phyloP scores from a whole-genome alignment of 2,329 filamentous ascomycete species.

The Aplosporella prunicola region DNA sequence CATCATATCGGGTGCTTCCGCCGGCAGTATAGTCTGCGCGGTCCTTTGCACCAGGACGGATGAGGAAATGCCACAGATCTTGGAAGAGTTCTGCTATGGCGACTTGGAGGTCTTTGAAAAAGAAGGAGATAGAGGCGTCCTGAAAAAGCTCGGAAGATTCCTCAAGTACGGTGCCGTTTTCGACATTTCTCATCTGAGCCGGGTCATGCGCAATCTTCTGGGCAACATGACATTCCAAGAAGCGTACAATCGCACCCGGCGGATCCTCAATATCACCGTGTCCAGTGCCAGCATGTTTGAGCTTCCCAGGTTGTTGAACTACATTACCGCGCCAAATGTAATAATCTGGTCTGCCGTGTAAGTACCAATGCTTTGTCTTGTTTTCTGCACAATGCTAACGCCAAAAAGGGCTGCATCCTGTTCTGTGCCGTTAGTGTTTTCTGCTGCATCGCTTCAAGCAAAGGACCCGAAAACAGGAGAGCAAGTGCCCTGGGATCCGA shows the following conservation, averaged over 20 bases:
- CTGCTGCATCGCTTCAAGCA: constrained; percentile 65
- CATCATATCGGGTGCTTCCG: constrained; percentile 80
- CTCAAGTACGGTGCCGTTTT: constrained; percentile 77
- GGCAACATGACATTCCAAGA: constrained; percentile 93
- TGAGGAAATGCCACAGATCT: constrained; percentile 61
- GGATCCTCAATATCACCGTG: constrained; percentile 89
- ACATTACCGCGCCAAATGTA: constrained; percentile 86
- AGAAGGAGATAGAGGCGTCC: constrained; percentile 50
- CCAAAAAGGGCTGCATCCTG: constrained; percentile 66
- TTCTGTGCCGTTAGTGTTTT: constrained; percentile 81
- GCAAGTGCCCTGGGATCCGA: constrained; percentile 74
- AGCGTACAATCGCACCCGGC: constrained; percentile 85
- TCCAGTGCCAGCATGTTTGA: constrained; percentile 83
- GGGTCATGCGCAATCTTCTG: constrained; percentile 71
- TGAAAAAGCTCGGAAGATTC: constrained; percentile 61
- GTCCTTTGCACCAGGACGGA: constrained; percentile 71
- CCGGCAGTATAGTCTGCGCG: constrained; percentile 76
- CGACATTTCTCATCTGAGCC: constrained; percentile 70
- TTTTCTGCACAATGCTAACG: constrained; percentile 9
- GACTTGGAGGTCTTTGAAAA: constrained; percentile 73
- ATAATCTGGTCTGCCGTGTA: constrained; percentile 90
- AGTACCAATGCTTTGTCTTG: constrained; percentile 25
- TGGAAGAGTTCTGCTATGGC: constrained; percentile 66
- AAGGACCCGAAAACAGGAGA: constrained; percentile 76
- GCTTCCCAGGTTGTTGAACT: constrained; percentile 78